Evolutionary conservation across 805 yeast genomes (phyloP).

Genomic region (Cyberlindnera mycetangii): DNA sequence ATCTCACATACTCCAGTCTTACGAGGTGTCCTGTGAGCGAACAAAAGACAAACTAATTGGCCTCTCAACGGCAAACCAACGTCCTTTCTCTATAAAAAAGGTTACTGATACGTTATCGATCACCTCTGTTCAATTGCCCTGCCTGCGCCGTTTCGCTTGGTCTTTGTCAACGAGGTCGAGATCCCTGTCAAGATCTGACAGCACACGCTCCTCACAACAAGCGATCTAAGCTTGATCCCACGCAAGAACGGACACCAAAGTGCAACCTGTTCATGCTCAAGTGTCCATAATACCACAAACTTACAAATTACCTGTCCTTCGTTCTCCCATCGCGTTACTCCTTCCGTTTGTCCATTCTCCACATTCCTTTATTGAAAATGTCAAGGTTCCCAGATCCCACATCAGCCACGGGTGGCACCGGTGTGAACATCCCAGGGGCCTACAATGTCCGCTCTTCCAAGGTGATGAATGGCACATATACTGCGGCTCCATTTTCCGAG

Average conservation of each 20-base stretch:
- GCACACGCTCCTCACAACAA: neutral
- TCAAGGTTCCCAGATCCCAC: conserved; percentile 14
- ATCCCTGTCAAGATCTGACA: neutral
- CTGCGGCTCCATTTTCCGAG: neutral
- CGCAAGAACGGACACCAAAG: neutral
- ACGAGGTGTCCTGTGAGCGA: neutral
- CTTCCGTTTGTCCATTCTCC: neutral
- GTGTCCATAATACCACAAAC: neutral
- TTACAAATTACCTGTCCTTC: neutral
- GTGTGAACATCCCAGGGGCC: conserved; percentile 9
- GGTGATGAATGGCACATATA: neutral
- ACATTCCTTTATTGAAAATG: conserved; percentile 6
- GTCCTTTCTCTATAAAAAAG: neutral
- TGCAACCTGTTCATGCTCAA: neutral
- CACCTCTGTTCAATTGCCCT: neutral
- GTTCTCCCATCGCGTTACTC: neutral
- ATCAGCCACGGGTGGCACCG: neutral
- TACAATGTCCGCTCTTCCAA: neutral
- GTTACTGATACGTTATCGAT: neutral
- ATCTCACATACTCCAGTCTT: conserved; percentile 1
- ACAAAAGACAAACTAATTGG: neutral
- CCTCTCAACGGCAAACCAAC: neutral
- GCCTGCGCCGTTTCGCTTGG: neutral
- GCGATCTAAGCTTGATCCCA: neutral
- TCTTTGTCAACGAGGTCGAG: neutral